Base-by-base conservation (phyloP, 352 stramenopile genomes). In the Hyaloperonospora brassicae region DNA sequence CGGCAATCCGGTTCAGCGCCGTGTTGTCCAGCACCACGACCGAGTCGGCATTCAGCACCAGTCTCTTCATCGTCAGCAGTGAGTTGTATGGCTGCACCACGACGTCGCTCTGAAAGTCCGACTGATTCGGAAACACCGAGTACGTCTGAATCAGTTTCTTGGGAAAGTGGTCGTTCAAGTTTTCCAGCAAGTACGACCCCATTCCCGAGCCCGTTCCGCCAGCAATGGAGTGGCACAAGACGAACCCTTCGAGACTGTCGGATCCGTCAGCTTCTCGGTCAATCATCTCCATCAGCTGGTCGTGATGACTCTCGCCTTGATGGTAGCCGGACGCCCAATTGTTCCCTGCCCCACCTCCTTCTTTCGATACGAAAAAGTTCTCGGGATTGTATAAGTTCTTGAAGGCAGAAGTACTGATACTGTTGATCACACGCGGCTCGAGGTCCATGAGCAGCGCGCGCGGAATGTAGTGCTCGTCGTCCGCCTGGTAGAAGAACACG, bases 121-220 rank as follows among this genome's bases (percentile, higher is more conserved):
- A 79, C 59, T 96, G 97, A 73, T 98, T 98, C 0, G 96, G 96
- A 73, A 99, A 99, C 2, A 99, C 96, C 40, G 92, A 98, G 78
- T 99, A 99, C 1, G 97, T 99, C 73, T 98, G 96, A 47, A 99
- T 97, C 54, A 99, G 80, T 72, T 99, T 99, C 76, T 99, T 99
- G 5, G 97, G 97, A 74, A 99, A 99, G 60, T 98, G 95, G 73
- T 99, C 97, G 73, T 99, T 99, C 2, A 99, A 68, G 46, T 97
- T 86, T 72, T 99, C 97, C 44, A 99, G 72, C n/a, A 99, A 62
- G 72, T 98, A 99, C 27, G 91, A 98, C 8, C 97, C 95, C 96
- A 99, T 99, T 17, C 97, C 97, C 35, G 93, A 98, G 8, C 97
- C 97, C 0, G 97, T 99, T 14, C 97, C 97, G 56, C 97, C 97